Conservation (phyloP, 2,329 filamentous ascomycete species). For the Penicillium sp. region DNA sequence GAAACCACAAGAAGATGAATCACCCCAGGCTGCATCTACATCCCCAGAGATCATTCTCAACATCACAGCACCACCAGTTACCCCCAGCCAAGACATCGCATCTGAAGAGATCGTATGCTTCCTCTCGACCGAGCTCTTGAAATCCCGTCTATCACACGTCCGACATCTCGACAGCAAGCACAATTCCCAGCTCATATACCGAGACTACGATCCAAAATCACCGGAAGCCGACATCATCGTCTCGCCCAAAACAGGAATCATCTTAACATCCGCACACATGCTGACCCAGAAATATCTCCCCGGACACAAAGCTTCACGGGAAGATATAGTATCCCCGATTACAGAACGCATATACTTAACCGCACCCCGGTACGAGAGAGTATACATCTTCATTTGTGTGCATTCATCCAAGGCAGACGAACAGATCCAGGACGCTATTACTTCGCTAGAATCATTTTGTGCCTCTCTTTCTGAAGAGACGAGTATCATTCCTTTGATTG, state of each 20-base stretch:
- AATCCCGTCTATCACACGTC: not conserved
- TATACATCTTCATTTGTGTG: not conserved
- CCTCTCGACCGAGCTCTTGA: not conserved
- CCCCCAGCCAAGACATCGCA: not conserved
- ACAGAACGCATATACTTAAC: conserved; percentile 1
- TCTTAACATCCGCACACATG: conserved; percentile 67
- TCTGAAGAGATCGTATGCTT: not conserved
- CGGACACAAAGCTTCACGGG: conserved; percentile 32
- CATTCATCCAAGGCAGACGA: not conserved
- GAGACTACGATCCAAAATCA: conserved; percentile 18
- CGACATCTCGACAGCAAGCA: conserved; percentile 17
- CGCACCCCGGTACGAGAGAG: not conserved
- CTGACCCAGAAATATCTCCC: conserved; percentile 68
- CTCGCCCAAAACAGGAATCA: conserved; percentile 63
- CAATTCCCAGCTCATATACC: conserved; percentile 23
- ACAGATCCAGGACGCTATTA: not conserved
- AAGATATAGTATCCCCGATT: conserved; percentile 32
- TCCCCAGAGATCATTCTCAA: not conserved
- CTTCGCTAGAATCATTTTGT: not conserved
- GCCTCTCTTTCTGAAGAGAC: not conserved
- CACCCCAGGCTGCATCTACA: not conserved
- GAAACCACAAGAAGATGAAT: not conserved
- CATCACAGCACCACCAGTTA: not conserved
- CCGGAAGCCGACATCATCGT: conserved; percentile 63
- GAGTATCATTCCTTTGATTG: not conserved